These are phyloP conservation scores for Termitomyces sp. DNA, from an alignment of 768 basidiomycete genomes.

Conservation along the genomic window DNA sequence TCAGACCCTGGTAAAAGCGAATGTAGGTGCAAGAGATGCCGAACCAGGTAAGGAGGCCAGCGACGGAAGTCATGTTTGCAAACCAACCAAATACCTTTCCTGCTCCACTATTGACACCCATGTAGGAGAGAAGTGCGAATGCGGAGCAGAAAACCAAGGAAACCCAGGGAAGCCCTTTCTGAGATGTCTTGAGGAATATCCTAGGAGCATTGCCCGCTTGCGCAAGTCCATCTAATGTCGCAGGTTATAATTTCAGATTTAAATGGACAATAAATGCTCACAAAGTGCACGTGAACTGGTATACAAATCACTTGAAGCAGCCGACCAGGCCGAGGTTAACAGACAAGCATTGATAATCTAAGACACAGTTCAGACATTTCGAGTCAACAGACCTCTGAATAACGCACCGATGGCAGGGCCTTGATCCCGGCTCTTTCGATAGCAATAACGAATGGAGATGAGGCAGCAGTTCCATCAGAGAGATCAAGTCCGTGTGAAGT, in stretches of 20 bases:
- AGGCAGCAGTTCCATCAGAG: constrained; percentile 54
- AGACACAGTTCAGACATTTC: neutral
- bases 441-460: constrained; percentile 90
- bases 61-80: constrained; percentile 64
- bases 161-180: constrained; percentile 70
- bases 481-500: constrained; percentile 52
- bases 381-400: neutral
- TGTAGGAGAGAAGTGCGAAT: constrained; percentile 75
- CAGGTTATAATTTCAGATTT: constrained; percentile 18
- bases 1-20: constrained; percentile 82
- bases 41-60: constrained; percentile 78
- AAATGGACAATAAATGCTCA: constrained; percentile 28
- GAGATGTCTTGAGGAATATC: constrained; percentile 66
- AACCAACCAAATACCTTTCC: constrained; percentile 80
- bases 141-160: constrained; percentile 63
- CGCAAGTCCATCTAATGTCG: constrained; percentile 63
- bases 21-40: constrained; percentile 72
- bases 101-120: constrained; percentile 64
- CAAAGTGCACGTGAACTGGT: constrained; percentile 85
- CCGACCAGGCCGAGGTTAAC: constrained; percentile 89
- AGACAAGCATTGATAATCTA: constrained; percentile 80
- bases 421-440: constrained; percentile 84
- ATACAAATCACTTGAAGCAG: constrained; percentile 85
- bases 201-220: constrained; percentile 75
- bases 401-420: constrained; percentile 66